Evolutionary conservation across 2,329 filamentous ascomycete species (phyloP), one percentile per base, ranked within the genome.

Genomic region (Bimuria novae-zelandiae): DNA sequence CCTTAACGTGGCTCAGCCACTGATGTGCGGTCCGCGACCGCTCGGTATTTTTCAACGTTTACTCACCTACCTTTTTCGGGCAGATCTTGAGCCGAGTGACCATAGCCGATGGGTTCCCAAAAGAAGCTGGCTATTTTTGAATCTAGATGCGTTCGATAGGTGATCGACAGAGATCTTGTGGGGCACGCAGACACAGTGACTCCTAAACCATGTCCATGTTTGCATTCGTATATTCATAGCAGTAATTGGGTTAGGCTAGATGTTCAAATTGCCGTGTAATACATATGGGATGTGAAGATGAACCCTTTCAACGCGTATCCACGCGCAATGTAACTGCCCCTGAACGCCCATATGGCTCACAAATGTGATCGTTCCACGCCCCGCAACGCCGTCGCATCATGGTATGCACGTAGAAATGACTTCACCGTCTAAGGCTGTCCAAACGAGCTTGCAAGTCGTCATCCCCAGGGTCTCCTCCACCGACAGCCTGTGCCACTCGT

Each of bases 401-500:
- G 19, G 35, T 4, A 33, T 49, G n/a, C 2, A 14, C 19, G n/a
- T 22, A 30, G 25, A 14, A 11, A 21, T 21, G 21, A 21, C 17
- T 36, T 70, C 62, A 84, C 68, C 80, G 77, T 69, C 89, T 83
- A 60, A 97, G 79, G 74, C 92, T 96, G 72, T 97, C 91, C 47
- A 99, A 82, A 54, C 94, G 86, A 59, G 94, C 93, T 78, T 97
- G 92, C 22, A 99, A 84, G 72, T 97, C 94, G 68, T 97, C 91
- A 67, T 97, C 92, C 61, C 69, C 81, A 35, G 80, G 79, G 54
- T 82, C 72, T n/a, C 85, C 86, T 11, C 82, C 86, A 7, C 90
- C 91, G 61, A 97, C 82, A 14, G 93, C 92, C 73, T 97, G 90
- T 41, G 94, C 93, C 56, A 97, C 85, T 67, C 84, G 86, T 10